Evolutionary conservation across 2,329 filamentous ascomycete genomes (phyloP).

Genomic region (Aspergillus versicolor): DNA sequence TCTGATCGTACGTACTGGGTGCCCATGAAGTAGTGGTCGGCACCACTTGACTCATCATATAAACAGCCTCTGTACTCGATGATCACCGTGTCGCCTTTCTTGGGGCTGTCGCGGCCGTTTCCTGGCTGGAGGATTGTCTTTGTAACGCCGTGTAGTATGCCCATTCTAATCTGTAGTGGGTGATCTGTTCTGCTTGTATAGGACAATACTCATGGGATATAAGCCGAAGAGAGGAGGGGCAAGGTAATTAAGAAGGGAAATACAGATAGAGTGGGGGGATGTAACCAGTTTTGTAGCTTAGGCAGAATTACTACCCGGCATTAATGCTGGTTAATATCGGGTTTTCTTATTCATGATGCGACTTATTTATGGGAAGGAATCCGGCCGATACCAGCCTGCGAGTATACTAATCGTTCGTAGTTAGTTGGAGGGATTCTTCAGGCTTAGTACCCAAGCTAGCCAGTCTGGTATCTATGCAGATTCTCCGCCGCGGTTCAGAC

Average conservation of each 20-base stretch:
- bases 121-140: conserved; percentile 66
- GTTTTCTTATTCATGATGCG: neutral
- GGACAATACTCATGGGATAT: neutral
- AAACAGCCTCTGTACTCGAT: conserved; percentile 93
- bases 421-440: neutral
- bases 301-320: neutral
- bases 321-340: neutral
- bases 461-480: conserved; percentile 10
- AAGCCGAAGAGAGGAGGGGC: neutral
- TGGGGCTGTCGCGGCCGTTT: conserved; percentile 59
- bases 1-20: conserved; percentile 56
- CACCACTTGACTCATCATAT: conserved; percentile 59
- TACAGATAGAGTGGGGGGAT: neutral
- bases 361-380: neutral
- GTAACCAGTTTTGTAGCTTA: neutral
- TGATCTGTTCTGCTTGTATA: neutral
- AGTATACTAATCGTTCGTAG: neutral
- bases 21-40: conserved; percentile 61
- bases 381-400: neutral
- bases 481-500: neutral
- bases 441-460: neutral
- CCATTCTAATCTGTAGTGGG: no score
- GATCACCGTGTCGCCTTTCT: conserved; percentile 68
- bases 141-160: conserved; percentile 62
- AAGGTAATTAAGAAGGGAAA: neutral